Evolutionary conservation across 176 grass and related monocot species (phyloP).

Genomic region (Rhynchospora breviuscula): DNA sequence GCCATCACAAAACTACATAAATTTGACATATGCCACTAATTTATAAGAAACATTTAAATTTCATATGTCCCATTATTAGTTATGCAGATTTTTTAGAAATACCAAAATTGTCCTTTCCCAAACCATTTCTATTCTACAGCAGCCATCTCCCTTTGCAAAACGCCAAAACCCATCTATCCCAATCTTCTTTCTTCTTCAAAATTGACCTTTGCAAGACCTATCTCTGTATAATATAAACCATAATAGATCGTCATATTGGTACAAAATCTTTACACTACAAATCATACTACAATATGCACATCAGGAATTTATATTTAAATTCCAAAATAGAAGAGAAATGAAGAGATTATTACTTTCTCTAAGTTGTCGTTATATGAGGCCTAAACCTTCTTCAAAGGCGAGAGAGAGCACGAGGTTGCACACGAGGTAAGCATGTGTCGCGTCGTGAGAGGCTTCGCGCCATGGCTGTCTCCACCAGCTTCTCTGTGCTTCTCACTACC

Average conservation of each 20-base stretch:
- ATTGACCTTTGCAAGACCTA: no score
- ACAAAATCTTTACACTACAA: neutral
- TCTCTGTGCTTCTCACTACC: constrained; percentile 58
- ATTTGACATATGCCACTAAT: no score
- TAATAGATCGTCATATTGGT: neutral
- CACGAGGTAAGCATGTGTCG: constrained; percentile 73
- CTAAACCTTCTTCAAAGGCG: constrained; percentile 54
- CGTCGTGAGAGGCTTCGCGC: constrained; percentile 78
- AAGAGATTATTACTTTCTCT: constrained; percentile 38
- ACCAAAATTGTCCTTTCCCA: no score
- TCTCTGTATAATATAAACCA: neutral
- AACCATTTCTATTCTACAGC: no score
- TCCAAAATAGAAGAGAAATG: neutral
- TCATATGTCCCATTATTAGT: no score
- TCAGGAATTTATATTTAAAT: neutral
- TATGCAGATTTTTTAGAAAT: no score
- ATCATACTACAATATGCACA: neutral
- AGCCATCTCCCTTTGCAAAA: no score
- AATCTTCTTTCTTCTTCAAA: no score
- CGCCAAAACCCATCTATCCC: no score
- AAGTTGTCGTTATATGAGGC: constrained; percentile 34
- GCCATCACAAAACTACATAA: no score
- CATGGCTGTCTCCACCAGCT: constrained; percentile 63
- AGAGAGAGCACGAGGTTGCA: constrained; percentile 86
- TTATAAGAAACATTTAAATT: no score